These are phyloP conservation scores for Cicer pinnatifidum DNA, from an alignment of 306 rosid genomes.

Conservation along the genomic window DNA sequence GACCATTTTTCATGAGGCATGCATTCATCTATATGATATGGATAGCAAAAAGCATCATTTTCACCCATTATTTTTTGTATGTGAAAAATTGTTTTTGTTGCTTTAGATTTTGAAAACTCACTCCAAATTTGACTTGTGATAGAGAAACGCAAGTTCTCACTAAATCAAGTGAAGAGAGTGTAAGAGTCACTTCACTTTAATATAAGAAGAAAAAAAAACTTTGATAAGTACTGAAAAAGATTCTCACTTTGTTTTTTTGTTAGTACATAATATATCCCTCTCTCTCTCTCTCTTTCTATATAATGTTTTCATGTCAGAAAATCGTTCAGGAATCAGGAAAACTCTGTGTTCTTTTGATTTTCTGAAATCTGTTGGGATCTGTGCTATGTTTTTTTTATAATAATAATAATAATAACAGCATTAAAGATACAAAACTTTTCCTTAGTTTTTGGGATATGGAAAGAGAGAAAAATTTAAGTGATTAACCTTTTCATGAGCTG, in stretches of 20 bases:
- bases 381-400: constrained; percentile 49
- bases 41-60: constrained; percentile 64
- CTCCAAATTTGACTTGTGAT: constrained; percentile 35
- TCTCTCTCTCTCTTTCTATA: constrained; percentile 42
- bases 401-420: no score
- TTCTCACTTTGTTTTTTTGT: constrained; percentile 58
- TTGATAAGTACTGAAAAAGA: constrained; percentile 72
- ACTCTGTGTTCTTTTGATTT: constrained; percentile 69
- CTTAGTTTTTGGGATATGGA: constrained; percentile 55
- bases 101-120: constrained; percentile 15
- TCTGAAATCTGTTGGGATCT: constrained; percentile 83
- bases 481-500: constrained; percentile 71
- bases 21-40: constrained; percentile 64
- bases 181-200: constrained; percentile 37
- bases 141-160: constrained; percentile 36
- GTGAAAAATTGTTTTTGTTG: not conserved
- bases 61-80: constrained; percentile 50
- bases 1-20: constrained; percentile 50
- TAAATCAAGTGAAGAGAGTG: constrained; percentile 50
- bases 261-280: constrained; percentile 4
- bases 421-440: constrained; percentile 54
- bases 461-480: constrained; percentile 47
- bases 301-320: constrained; percentile 69
- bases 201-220: constrained; percentile 44
- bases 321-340: constrained; percentile 80